phyloP scores from a whole-genome alignment of 805 yeast species.

The Vanderwaltozyma polyspora region DNA sequence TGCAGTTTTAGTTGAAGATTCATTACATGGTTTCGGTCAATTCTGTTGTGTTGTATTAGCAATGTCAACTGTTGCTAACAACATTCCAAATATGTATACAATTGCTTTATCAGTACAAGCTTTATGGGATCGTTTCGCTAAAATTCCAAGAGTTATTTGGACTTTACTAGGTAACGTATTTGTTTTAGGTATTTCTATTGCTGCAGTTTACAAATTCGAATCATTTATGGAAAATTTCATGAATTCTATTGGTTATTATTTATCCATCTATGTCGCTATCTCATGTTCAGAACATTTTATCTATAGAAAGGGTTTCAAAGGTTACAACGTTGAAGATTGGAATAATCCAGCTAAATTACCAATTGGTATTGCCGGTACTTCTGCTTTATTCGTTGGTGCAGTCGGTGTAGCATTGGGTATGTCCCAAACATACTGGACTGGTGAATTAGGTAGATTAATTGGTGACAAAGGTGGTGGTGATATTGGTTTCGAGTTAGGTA shows the following conservation, averaged over 20 bases:
- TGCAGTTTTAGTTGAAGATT: constrained; percentile 63
- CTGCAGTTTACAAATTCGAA: constrained; percentile 68
- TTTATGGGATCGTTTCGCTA: constrained; percentile 58
- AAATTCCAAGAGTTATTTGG: constrained; percentile 76
- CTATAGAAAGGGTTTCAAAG: constrained; percentile 50
- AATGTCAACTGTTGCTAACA: constrained; percentile 78
- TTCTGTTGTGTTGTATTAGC: constrained; percentile 79
- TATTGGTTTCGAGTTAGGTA: constrained; percentile 70
- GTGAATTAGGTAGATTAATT: constrained; percentile 50
- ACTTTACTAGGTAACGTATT: constrained; percentile 61
- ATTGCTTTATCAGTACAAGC: constrained; percentile 79
- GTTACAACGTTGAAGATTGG: constrained; percentile 54
- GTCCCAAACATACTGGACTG: constrained; percentile 75
- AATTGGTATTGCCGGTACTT: constrained; percentile 62
- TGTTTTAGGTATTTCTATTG: constrained; percentile 77
- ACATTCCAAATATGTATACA: constrained; percentile 88
- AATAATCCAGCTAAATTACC: constrained; percentile 49
- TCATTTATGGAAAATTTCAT: constrained; percentile 71
- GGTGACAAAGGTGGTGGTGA: constrained; percentile 74
- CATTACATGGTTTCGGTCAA: constrained; percentile 79
- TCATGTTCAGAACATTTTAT: constrained; percentile 69
- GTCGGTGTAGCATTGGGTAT: constrained; percentile 85
- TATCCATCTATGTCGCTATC: constrained; percentile 73
- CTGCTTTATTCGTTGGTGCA: constrained; percentile 72
- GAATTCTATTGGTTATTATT: constrained; percentile 85